Evolutionary conservation across 139 green algal genomes (phyloP), one percentile per base, ranked within the genome.

Genomic region (Zygnema circumcarinatum): DNA sequence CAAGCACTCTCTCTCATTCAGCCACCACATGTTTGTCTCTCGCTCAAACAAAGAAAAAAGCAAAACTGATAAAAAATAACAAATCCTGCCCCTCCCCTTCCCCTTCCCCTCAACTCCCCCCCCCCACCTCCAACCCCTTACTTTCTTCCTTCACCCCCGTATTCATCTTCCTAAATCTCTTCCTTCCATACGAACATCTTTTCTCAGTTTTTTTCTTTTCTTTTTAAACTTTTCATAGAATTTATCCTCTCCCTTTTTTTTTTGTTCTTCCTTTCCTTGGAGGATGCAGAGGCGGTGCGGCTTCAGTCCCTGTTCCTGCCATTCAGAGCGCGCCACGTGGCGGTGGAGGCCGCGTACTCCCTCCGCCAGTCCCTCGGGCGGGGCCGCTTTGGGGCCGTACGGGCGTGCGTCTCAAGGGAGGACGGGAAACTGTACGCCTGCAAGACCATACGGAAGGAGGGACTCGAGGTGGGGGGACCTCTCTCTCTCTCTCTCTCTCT

Each of bases 401-500:
- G 25, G 25, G 56, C 29, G 56, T 72, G 29, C 29, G 56, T 31
- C 29, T 25, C 56, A 25, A 31, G 56, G 56, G 29, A 31, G 56
- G 56, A 72, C 56, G 56, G 56, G 25, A 25, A 29, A 31, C 56
- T 31, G 25, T 29, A 72, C n/a, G n/a, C 25, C 29, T 72, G 56
- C 56, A 31, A 29, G 25, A 29, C 56, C 29, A 29, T 72, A 72
- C 56, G 25, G 25, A 72, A 72, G 29, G 25, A 31, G 29, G 25
- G 2, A 80, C 31, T n/a, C 31, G 2, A 81, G 72, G 40, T 39
- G 40, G n/a, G n/a, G n/a, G n/a, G n/a, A n/a, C n/a, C n/a, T n/a
- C n/a, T n/a, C n/a, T n/a, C n/a, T n/a, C n/a, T 22, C n/a, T 67
- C 33, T 72, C 75, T 74, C 75, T 83, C 32, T 25, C 25, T 83